Percentiles rank a stretch among this genome's conserved stretches.
phyloP scores from a whole-genome alignment of 1,139 yeast genomes.

The Kurtzmaniella quercitrusa region DNA sequence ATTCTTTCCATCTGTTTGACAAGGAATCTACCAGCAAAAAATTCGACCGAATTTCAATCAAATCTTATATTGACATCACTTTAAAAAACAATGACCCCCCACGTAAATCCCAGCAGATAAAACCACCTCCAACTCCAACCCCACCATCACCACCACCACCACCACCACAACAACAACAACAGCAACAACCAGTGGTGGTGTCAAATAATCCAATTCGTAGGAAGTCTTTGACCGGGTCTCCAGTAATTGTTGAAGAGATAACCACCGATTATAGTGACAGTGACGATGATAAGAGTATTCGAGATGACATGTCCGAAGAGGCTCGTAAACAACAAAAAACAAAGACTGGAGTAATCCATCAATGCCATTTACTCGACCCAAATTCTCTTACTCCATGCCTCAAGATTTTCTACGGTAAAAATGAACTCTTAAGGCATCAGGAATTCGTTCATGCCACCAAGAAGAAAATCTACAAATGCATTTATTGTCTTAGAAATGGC shows the following conservation, averaged over 20 bases:
- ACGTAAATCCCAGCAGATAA: not conserved
- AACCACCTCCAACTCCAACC: not conserved
- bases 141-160: not conserved
- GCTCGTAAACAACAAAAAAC: constrained; percentile 15
- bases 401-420: constrained; percentile 43
- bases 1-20: constrained; percentile 37
- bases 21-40: constrained; percentile 22
- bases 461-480: constrained; percentile 41
- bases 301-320: constrained; percentile 9
- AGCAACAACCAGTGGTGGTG: not conserved
- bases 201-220: not conserved
- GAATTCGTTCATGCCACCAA: constrained; percentile 48
- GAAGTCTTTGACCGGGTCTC: not conserved
- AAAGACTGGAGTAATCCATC: constrained; percentile 35
- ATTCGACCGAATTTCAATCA: constrained; percentile 22
- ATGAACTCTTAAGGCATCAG: constrained; percentile 43
- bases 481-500: constrained; percentile 36
- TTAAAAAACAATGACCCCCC: constrained; percentile 17
- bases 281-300: constrained; percentile 6
- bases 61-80: constrained; percentile 36
- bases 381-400: constrained; percentile 26
- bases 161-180: too few species aligned
- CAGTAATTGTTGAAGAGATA: constrained; percentile 2
- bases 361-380: constrained; percentile 41
- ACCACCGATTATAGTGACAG: constrained; percentile 8